A percentile compares a stretch with the other conserved stretches of the same genome.
These are phyloP conservation scores for Jasminum sambac DNA, from an alignment of 257 asterid genomes.

Conservation along the genomic window DNA sequence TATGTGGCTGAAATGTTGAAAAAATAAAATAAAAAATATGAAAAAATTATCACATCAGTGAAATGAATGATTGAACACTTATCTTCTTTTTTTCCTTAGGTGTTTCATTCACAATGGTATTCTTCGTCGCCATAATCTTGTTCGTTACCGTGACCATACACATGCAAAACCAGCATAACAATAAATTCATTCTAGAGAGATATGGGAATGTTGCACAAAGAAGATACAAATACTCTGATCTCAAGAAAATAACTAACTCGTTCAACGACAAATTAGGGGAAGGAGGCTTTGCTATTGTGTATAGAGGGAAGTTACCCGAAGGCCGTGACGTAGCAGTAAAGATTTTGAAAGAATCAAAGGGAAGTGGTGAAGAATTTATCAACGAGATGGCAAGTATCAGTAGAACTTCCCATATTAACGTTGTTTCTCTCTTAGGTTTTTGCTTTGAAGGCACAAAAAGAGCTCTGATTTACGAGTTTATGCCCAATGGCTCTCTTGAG, in stretches of 20 bases:
- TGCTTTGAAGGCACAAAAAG: constrained; percentile 30
- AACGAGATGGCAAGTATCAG: constrained; percentile 34
- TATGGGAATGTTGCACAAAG: background rate
- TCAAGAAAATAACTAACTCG: constrained; percentile 20
- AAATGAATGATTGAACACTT: no score
- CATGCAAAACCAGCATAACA: background rate
- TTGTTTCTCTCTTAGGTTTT: constrained; percentile 31
- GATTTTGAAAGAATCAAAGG: constrained; percentile 24
- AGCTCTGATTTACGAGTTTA: constrained; percentile 37
- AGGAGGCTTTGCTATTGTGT: constrained; percentile 31
- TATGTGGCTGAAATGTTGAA: no score
- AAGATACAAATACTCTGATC: background rate
- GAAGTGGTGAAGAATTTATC: constrained; percentile 30
- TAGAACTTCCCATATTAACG: constrained; percentile 32
- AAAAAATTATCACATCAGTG: no score
- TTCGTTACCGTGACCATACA: background rate
- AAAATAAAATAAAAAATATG: no score
- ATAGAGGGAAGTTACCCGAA: constrained; percentile 20
- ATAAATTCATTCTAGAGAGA: background rate
- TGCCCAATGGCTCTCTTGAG: constrained; percentile 43
- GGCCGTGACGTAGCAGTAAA: constrained; percentile 32
- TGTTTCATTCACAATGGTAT: background rate
- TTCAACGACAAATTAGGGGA: constrained; percentile 26
- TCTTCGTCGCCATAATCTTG: background rate
- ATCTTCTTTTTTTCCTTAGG: background rate